These are phyloP conservation scores for Microascus cirrosus DNA, from an alignment of 2,329 filamentous ascomycete species.

Conservation along the genomic window DNA sequence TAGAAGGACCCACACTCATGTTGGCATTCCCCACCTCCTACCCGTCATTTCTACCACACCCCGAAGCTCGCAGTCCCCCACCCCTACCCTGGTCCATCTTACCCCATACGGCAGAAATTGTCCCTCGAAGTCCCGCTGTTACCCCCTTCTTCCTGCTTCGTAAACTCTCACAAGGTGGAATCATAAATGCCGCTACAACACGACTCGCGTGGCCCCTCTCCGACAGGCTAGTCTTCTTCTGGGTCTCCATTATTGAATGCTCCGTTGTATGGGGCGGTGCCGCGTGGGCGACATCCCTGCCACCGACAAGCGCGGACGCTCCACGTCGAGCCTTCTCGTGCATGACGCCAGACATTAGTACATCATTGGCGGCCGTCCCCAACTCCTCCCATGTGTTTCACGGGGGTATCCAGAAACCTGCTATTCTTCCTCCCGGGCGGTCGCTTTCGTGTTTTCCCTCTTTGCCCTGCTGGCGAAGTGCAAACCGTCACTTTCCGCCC, in stretches of 20 bases:
- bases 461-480: not conserved
- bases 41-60: not conserved
- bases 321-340: not conserved
- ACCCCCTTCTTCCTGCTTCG: not conserved
- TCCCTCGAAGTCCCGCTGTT: not conserved
- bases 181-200: not conserved
- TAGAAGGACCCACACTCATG: not conserved
- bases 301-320: not conserved
- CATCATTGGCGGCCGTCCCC: slow-evolving; percentile 1
- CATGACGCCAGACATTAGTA: slow-evolving; percentile 5
- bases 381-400: not conserved
- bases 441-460: not conserved
- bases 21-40: not conserved
- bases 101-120: not conserved
- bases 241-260: not conserved
- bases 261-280: not conserved
- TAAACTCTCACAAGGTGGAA: not conserved
- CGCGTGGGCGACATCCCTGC: not conserved
- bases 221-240: not conserved
- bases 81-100: not conserved
- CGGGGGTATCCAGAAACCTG: not conserved
- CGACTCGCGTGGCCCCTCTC: not conserved
- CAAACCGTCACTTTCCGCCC: not conserved
- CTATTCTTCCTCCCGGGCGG: not conserved
- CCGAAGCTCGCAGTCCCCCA: not conserved